These are phyloP conservation scores for Suhomyces kilbournensis DNA, from an alignment of 805 yeast species.

Conservation along the genomic window DNA sequence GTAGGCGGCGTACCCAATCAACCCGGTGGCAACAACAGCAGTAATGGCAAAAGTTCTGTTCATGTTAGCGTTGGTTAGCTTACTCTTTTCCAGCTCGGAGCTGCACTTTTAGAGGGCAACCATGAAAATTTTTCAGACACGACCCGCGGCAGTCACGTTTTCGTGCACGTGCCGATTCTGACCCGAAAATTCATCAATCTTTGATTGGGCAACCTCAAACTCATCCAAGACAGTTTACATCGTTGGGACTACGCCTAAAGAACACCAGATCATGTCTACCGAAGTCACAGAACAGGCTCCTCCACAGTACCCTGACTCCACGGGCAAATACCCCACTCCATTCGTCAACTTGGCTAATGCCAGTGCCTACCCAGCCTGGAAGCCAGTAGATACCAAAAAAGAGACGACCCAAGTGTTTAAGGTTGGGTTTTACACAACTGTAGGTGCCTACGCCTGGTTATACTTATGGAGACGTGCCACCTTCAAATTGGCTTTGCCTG, in stretches of 20 bases:
- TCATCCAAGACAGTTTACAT: background rate
- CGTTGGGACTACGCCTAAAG: background rate
- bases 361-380: constrained; percentile 45
- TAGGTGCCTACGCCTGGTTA: constrained; percentile 48
- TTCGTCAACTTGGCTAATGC: constrained; percentile 38
- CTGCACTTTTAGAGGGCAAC: background rate
- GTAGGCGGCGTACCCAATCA: constrained; percentile 75
- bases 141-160: constrained; percentile 1
- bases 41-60: constrained; percentile 31
- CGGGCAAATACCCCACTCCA: constrained; percentile 41
- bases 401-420: constrained; percentile 47
- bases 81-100: background rate
- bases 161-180: background rate
- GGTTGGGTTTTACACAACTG: constrained; percentile 46
- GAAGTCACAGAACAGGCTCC: background rate
- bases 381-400: constrained; percentile 54
- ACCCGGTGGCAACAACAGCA: constrained; percentile 50
- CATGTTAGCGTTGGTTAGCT: constrained; percentile 15
- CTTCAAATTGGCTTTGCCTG: constrained; percentile 39
- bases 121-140: constrained; percentile 1
- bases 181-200: background rate
- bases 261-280: background rate
- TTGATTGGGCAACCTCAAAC: constrained; percentile 3
- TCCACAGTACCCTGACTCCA: constrained; percentile 31
- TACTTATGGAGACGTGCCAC: constrained; percentile 43